Base-by-base conservation (phyloP, 768 basidiomycete genomes). In the Fistulinella prunicolor region DNA sequence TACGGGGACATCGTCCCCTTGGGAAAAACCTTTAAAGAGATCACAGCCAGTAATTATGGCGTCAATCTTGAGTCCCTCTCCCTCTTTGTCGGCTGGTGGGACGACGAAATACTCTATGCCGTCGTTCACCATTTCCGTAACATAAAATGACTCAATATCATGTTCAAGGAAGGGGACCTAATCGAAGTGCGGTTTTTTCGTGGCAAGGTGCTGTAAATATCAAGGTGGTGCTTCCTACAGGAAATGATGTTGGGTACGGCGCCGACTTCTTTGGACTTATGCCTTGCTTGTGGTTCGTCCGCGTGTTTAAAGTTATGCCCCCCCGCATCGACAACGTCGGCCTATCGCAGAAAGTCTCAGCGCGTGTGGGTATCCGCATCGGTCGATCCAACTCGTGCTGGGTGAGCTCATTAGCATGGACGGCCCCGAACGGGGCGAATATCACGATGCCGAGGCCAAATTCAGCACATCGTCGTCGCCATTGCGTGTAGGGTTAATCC, bases 31-130 rank as follows among this genome's bases (percentile, higher is more conserved):
- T 67, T 65, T 7, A 60, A 47, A 16, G 62, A 66, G 8, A 50
- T 64, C 21, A 63, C 65, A n/a, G 38, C 44, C 1, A 26, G 29
- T 6, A 58, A 53, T 0, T 26, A 30, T 9, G 54, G 66, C n/a
- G 29, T 47, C 1, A 44, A 49, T 2, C 57, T 73, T 12, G 68
- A 68, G n/a, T 49, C 51, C 0, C 54, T 69, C 13, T 59, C 72
- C 23, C 56, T 70, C 9, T 69, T 73, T 37, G 49, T 69, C n/a
- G 62, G 68, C 30, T 60, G 61, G 44, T 78, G 77, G 77, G 75
- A 77, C 47, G 64, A 72, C 35, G 76, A 78, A 51, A 66, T 77
- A 8, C 54, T 78, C 17, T 67, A 73, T 32, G 74, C 73, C 6
- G 54, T 75, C 20, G 62, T 64, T n/a, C 58, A 63, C 38, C 65